Evolutionary conservation across 306 rosid species (phyloP).

Genomic region (Delonix regia): DNA sequence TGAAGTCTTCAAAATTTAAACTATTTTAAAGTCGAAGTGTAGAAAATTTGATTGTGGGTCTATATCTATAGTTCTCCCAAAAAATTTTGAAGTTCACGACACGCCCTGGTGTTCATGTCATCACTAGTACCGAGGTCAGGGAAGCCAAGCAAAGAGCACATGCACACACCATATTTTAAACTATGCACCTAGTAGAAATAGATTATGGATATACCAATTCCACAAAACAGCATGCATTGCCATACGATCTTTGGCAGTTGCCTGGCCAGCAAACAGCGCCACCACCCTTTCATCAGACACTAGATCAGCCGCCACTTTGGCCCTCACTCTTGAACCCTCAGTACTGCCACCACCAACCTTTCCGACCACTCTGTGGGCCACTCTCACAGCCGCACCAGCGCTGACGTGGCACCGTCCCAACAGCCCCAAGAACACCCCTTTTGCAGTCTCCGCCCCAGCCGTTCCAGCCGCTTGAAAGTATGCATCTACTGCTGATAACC

Average conservation of each 20-base stretch:
- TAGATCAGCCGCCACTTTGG: slow-evolving; percentile 82
- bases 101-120: neutral
- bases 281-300: slow-evolving; percentile 87
- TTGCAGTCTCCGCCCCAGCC: slow-evolving; percentile 90
- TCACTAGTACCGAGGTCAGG: neutral
- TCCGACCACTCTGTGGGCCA: slow-evolving; percentile 69
- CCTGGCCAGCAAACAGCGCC: slow-evolving; percentile 71
- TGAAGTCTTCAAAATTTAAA: too few species aligned
- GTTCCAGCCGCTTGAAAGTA: slow-evolving; percentile 74
- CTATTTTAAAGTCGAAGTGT: too few species aligned
- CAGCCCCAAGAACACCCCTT: slow-evolving; percentile 87
- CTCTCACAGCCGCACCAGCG: slow-evolving; percentile 81
- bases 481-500: slow-evolving; percentile 88
- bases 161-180: slow-evolving; percentile 12
- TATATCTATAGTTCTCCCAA: too few species aligned
- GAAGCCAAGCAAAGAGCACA: neutral
- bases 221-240: slow-evolving; percentile 89
- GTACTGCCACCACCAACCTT: slow-evolving; percentile 37
- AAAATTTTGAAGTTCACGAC: too few species aligned
- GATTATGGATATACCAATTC: slow-evolving; percentile 68
- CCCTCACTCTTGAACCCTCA: slow-evolving; percentile 72
- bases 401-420: slow-evolving; percentile 87
- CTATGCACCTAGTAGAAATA: slow-evolving; percentile 8
- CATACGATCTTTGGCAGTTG: slow-evolving; percentile 60
- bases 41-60: too few species aligned